Conservation (phyloP, 352 stramenopile genomes). For the Phytophthora pistaciae region DNA sequence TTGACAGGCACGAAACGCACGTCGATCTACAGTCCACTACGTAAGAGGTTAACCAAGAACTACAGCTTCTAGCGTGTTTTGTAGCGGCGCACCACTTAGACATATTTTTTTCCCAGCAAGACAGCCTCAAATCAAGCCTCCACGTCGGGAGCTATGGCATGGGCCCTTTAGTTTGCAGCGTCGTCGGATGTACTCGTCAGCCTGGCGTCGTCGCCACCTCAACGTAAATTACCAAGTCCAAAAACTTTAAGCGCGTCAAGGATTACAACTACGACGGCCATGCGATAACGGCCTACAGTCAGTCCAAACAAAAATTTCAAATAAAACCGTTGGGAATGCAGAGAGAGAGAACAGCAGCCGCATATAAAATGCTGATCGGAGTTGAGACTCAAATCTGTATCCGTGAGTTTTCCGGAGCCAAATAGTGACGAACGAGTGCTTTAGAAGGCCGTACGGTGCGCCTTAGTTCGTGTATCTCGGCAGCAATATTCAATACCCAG, state of each 20-base stretch:
- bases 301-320: constrained; percentile 6
- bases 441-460: constrained; percentile 6
- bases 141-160: constrained; percentile 23
- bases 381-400: constrained; percentile 19
- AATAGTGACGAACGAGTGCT: constrained; percentile 11
- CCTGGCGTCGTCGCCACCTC: constrained; percentile 10
- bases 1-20: too few relatives aligned
- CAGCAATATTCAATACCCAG: too few relatives aligned
- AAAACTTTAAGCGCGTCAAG: too few relatives aligned
- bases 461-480: too few relatives aligned
- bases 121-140: too few relatives aligned
- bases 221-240: constrained; percentile 4
- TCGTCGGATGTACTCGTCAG: constrained; percentile 20
- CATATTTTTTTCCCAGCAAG: constrained; percentile 20
- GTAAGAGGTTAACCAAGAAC: constrained; percentile 12
- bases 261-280: too few relatives aligned
- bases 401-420: constrained; percentile 29
- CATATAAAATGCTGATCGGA: constrained; percentile 4
- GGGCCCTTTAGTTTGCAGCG: constrained; percentile 12
- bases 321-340: too few relatives aligned
- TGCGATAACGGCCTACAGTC: constrained; percentile 19
- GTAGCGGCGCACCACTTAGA: constrained; percentile 15
- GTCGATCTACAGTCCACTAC: constrained; percentile 23
- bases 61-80: constrained; percentile 11
- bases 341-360: too few relatives aligned